These are phyloP conservation scores for Penicillium nucicola DNA, from an alignment of 495 filamentous ascomycete genomes.

Conservation along the genomic window DNA sequence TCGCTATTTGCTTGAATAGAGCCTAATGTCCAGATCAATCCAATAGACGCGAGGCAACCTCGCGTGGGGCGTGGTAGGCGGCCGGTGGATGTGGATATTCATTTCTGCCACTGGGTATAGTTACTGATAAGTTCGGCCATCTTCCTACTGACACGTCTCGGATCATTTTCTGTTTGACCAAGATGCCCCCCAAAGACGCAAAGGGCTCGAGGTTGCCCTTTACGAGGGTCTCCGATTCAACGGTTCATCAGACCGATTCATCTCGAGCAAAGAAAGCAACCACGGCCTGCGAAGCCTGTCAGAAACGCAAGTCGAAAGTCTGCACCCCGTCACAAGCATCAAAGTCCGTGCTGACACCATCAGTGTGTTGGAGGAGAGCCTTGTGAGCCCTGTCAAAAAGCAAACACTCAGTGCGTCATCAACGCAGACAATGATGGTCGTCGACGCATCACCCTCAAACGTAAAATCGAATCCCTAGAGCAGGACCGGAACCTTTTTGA, in stretches of 20 bases:
- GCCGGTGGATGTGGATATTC: neutral
- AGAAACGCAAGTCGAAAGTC: constrained; percentile 7
- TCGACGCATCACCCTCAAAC: constrained; percentile 19
- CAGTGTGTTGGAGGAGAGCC: constrained; percentile 10
- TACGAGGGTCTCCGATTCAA: neutral
- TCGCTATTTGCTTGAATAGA: neutral
- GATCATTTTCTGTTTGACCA: neutral
- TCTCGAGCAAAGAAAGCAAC: neutral
- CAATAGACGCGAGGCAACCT: neutral
- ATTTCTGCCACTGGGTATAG: neutral
- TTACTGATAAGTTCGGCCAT: neutral
- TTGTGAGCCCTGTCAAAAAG: constrained; percentile 11
- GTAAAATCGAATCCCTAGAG: constrained; percentile 23
- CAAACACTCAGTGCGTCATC: constrained; percentile 13
- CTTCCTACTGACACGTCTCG: neutral
- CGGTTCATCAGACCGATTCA: neutral
- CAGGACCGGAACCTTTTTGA: constrained; percentile 20
- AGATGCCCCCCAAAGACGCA: neutral
- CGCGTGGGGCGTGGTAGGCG: neutral
- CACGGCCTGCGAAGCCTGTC: constrained; percentile 5
- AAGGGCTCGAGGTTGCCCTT: neutral
- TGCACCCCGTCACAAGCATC: neutral
- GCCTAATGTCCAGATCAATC: neutral
- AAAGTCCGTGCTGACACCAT: neutral
- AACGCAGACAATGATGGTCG: constrained; percentile 24